phyloP scores from a whole-genome alignment of 805 yeast species.

The Candida broadrunensis region DNA sequence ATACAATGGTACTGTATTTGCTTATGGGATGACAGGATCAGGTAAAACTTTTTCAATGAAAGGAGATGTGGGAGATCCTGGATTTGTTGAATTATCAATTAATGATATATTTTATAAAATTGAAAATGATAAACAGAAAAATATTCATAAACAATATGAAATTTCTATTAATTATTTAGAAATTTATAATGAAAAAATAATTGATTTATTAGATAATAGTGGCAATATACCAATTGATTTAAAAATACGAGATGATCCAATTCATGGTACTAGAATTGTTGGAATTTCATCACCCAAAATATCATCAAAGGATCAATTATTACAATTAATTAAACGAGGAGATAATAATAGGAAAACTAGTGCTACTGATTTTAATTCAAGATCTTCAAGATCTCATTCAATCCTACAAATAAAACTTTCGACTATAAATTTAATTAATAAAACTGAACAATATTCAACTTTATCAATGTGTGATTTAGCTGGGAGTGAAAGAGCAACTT shows the following conservation, averaged over 20 bases:
- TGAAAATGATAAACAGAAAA: slow-evolving; percentile 23
- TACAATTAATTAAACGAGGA: slow-evolving; percentile 61
- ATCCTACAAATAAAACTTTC: slow-evolving; percentile 67
- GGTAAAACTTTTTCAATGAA: slow-evolving; percentile 90
- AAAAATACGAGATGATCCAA: slow-evolving; percentile 73
- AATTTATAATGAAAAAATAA: slow-evolving; percentile 83
- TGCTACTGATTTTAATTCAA: slow-evolving; percentile 83
- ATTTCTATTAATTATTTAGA: slow-evolving; percentile 74
- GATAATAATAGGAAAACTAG: slow-evolving; percentile 76
- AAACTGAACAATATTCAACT: slow-evolving; percentile 48
- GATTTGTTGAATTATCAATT: slow-evolving; percentile 69
- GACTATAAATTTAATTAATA: slow-evolving; percentile 38
- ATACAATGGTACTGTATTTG: slow-evolving; percentile 84
- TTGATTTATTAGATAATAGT: slow-evolving; percentile 54
- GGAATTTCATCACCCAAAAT: slow-evolving; percentile 70
- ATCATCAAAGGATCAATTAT: slow-evolving; percentile 53
- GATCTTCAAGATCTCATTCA: slow-evolving; percentile 91
- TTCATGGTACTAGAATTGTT: slow-evolving; percentile 67
- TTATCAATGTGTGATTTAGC: slow-evolving; percentile 92
- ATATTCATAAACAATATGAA: slow-evolving; percentile 29
- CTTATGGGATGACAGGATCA: slow-evolving; percentile 93
- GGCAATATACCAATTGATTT: slow-evolving; percentile 43
- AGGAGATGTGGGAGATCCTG: slow-evolving; percentile 61
- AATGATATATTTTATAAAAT: slow-evolving; percentile 53
- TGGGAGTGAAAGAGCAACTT: slow-evolving; percentile 87